Evolutionary conservation across 768 basidiomycete species (phyloP).

Genomic region (Rhodotorula paludigena): DNA sequence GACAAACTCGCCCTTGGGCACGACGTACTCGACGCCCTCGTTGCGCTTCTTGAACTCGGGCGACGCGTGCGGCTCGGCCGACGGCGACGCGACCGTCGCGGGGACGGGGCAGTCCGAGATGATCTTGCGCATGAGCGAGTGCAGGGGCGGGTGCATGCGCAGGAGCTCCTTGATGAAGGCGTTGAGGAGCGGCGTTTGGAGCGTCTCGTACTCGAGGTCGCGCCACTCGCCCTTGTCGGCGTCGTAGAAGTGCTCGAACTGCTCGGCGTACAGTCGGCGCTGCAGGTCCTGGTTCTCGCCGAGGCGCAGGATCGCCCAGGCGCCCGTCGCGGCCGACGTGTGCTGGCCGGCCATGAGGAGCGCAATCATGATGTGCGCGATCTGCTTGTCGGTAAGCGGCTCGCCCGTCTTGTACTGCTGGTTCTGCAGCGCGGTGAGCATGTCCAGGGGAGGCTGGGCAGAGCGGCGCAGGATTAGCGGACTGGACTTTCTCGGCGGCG

Average conservation of each 20-base stretch:
- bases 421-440: constrained; percentile 79
- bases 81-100: constrained; percentile 68
- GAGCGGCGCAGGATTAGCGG: neutral
- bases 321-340: constrained; percentile 84
- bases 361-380: constrained; percentile 98
- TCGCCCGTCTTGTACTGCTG: constrained; percentile 79
- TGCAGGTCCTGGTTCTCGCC: constrained; percentile 68
- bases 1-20: constrained; percentile 84
- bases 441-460: constrained; percentile 69
- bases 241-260: constrained; percentile 63
- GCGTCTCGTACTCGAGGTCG: constrained; percentile 75
- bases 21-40: constrained; percentile 65
- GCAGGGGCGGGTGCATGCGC: constrained; percentile 88
- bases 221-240: constrained; percentile 66
- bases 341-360: constrained; percentile 99
- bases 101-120: constrained; percentile 79
- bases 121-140: constrained; percentile 90
- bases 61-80: constrained; percentile 48
- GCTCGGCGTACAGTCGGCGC: constrained; percentile 84
- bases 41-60: constrained; percentile 23
- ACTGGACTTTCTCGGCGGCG: too few species aligned
- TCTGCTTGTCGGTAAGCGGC: constrained; percentile 74
- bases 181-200: constrained; percentile 79
- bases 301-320: constrained; percentile 84
- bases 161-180: constrained; percentile 89